phyloP scores from a whole-genome alignment of 2,329 filamentous ascomycete genomes.

The Cladosporium colombiae region DNA sequence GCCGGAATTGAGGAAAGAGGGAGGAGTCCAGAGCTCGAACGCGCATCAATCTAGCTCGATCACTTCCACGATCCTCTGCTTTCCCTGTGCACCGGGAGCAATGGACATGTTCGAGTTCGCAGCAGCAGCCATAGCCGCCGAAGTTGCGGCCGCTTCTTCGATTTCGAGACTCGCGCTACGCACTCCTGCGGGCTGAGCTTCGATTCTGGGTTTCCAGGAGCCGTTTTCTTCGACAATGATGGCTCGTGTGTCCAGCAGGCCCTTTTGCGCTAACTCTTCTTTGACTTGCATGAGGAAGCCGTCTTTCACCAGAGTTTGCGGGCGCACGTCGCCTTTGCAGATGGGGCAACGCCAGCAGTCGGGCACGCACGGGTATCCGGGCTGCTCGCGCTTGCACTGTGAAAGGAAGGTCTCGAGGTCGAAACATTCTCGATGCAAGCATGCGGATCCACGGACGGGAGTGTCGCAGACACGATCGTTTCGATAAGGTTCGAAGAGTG shows the following conservation, averaged over 20 bases:
- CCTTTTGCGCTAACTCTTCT: conserved; percentile 42
- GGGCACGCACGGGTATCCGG: conserved; percentile 42
- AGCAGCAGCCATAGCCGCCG: background rate
- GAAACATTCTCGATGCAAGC: conserved; percentile 83
- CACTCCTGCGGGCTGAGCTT: conserved; percentile 30
- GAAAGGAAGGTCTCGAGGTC: conserved; percentile 80
- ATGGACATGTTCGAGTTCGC: background rate
- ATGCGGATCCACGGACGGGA: conserved; percentile 70
- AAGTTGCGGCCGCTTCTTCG: conserved; percentile 24
- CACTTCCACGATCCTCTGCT: conserved; percentile 23
- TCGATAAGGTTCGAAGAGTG: conserved; percentile 50
- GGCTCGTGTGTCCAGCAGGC: conserved; percentile 50
- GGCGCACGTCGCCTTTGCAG: conserved; percentile 75
- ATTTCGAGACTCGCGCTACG: conserved; percentile 31
- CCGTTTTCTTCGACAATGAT: conserved; percentile 67
- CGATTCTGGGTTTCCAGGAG: conserved; percentile 55
- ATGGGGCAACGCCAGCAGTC: conserved; percentile 88
- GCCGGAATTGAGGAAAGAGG: background rate
- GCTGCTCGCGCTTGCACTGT: conserved; percentile 55
- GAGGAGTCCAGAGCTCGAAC: background rate
- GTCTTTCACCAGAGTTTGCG: conserved; percentile 69
- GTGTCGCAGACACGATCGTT: conserved; percentile 59
- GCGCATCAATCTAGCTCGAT: conserved; percentile 30
- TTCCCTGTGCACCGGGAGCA: conserved; percentile 2
- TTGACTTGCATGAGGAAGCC: conserved; percentile 69